A percentile compares a stretch with the other conserved stretches of the same genome.
These are phyloP conservation scores for Phialophora tarda DNA, from an alignment of 2,329 filamentous ascomycete species.

Conservation along the genomic window DNA sequence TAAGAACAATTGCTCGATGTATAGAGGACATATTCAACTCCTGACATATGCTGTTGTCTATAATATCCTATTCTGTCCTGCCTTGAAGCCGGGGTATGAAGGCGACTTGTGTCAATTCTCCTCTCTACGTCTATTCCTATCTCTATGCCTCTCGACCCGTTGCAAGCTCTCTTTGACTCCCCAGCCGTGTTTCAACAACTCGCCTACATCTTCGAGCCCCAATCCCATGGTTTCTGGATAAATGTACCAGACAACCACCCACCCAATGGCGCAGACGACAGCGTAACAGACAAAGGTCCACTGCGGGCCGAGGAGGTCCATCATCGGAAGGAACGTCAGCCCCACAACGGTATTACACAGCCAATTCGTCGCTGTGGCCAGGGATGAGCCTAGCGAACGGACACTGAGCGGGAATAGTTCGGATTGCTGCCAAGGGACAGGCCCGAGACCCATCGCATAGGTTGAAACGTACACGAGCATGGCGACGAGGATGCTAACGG, in stretches of 20 bases:
- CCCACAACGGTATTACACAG: constrained; percentile 83
- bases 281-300: constrained; percentile 86
- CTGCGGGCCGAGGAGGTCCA: constrained; percentile 73
- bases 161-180: constrained; percentile 62
- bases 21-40: background rate
- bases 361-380: constrained; percentile 82
- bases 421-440: constrained; percentile 94
- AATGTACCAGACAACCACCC: constrained; percentile 70
- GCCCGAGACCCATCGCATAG: constrained; percentile 86
- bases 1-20: background rate
- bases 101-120: background rate
- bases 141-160: constrained; percentile 30
- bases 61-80: background rate
- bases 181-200: constrained; percentile 73
- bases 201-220: constrained; percentile 78
- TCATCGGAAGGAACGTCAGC: constrained; percentile 84
- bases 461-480: constrained; percentile 83
- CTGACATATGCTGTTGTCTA: background rate
- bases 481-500: constrained; percentile 69
- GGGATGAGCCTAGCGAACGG: constrained; percentile 65
- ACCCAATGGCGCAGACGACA: constrained; percentile 70
- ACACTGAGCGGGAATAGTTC: constrained; percentile 79
- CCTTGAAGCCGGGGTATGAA: background rate
- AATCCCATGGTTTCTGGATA: constrained; percentile 88
- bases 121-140: background rate